These are phyloP conservation scores for Dryadomyces sulphureus DNA, from an alignment of 2,329 filamentous ascomycete genomes.

Conservation along the genomic window DNA sequence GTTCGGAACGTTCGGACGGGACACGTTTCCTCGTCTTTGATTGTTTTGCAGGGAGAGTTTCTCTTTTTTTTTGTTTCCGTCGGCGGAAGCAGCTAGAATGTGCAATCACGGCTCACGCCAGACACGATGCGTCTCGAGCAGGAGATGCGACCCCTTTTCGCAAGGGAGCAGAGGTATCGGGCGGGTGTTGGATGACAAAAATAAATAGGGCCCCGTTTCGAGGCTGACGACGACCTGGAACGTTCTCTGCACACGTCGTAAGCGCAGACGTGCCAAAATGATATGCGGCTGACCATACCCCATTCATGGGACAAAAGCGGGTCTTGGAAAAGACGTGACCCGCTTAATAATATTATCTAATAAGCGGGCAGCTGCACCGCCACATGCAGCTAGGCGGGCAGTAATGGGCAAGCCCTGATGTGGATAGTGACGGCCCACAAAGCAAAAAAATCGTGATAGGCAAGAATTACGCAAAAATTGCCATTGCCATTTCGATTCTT, in stretches of 20 bases:
- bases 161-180: neutral
- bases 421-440: slow-evolving; percentile 23
- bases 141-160: neutral
- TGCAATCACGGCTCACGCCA: neutral
- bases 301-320: neutral
- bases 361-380: no score
- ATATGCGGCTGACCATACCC: neutral
- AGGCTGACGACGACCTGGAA: neutral
- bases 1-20: neutral
- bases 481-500: slow-evolving; percentile 1
- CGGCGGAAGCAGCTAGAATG: no score
- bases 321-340: no score
- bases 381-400: no score
- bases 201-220: neutral
- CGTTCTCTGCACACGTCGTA: neutral
- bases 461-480: slow-evolving; percentile 7
- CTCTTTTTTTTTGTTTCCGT: neutral
- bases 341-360: no score
- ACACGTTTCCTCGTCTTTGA: neutral
- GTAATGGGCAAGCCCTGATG: slow-evolving; percentile 8
- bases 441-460: slow-evolving; percentile 11
- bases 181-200: neutral
- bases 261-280: no score
- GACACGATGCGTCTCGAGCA: neutral
- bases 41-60: neutral